phyloP scores from a whole-genome alignment of 495 filamentous ascomycete species.

The Stereocaulon alpinum region DNA sequence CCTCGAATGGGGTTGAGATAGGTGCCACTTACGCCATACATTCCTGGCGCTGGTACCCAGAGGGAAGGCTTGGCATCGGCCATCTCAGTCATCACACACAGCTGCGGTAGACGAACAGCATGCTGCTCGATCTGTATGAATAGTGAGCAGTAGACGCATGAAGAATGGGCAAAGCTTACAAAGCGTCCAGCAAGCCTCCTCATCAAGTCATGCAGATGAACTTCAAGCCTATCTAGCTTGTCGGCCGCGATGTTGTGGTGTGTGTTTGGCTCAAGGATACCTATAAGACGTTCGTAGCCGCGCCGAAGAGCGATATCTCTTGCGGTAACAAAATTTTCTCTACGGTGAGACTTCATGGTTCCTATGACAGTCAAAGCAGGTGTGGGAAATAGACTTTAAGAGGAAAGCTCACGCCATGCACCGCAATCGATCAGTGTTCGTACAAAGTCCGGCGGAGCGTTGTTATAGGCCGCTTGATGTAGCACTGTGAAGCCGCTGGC shows the following conservation, averaged over 20 bases:
- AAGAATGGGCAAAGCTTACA: not conserved
- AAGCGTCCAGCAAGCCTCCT: not conserved
- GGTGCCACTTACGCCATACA: not conserved
- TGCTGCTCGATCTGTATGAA: not conserved
- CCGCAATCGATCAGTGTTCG: not conserved
- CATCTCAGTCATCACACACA: not conserved
- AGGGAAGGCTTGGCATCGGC: not conserved
- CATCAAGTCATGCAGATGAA: not conserved
- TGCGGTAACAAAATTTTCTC: not conserved
- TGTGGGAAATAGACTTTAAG: not conserved
- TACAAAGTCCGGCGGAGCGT: not conserved
- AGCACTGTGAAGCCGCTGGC: slow-evolving; percentile 6
- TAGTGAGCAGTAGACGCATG: not conserved
- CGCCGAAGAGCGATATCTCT: not conserved
- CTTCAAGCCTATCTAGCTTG: not conserved
- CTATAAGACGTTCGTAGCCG: not conserved
- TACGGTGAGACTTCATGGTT: not conserved
- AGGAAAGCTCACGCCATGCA: not conserved
- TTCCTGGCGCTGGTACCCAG: not conserved
- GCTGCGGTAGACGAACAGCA: not conserved
- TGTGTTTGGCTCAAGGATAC: not conserved
- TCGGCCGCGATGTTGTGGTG: not conserved
- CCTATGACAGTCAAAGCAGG: not conserved
- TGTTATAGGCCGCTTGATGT: slow-evolving; percentile 4
- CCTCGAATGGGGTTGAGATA: not conserved